phyloP scores from a whole-genome alignment of 2,329 filamentous ascomycete species.

The Anthostomella pinea region DNA sequence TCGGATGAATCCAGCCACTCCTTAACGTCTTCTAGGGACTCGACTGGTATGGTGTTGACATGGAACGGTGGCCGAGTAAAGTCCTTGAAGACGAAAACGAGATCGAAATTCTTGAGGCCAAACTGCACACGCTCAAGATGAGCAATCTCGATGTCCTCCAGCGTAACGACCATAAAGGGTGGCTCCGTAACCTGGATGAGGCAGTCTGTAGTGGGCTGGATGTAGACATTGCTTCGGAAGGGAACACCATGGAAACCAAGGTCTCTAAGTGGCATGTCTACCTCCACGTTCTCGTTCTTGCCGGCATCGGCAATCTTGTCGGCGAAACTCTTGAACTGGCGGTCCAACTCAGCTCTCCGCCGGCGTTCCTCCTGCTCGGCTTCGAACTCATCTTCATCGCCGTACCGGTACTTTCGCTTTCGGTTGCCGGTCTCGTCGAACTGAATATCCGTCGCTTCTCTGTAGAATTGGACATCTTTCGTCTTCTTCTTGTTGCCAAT shows the following conservation, averaged over 20 bases:
- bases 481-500: conserved; percentile 98
- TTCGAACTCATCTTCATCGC: conserved; percentile 98
- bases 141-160: conserved; percentile 94
- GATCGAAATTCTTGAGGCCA: conserved; percentile 96
- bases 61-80: conserved; percentile 87
- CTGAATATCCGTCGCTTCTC: conserved; percentile 96
- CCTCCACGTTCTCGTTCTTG: conserved; percentile 83
- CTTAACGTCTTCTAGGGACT: conserved; percentile 91
- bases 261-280: conserved; percentile 95
- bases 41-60: conserved; percentile 97
- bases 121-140: conserved; percentile 96
- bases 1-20: conserved; percentile 97
- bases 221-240: conserved; percentile 90
- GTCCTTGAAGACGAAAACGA: conserved; percentile 98
- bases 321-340: conserved; percentile 92
- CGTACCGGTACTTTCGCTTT: conserved; percentile 95
- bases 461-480: conserved; percentile 97
- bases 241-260: conserved; percentile 96
- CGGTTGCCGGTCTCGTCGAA: conserved; percentile 98
- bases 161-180: conserved; percentile 91
- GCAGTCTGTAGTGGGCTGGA: conserved; percentile 95
- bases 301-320: conserved; percentile 97
- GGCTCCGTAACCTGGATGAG: conserved; percentile 95
- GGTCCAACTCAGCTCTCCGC: conserved; percentile 85
- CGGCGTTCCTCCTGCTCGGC: conserved; percentile 96